Percentiles rank a stretch among this genome's conserved stretches.
Evolutionary conservation across 176 grass and related monocot genomes (phyloP).

Genomic region (Carex pumila): DNA sequence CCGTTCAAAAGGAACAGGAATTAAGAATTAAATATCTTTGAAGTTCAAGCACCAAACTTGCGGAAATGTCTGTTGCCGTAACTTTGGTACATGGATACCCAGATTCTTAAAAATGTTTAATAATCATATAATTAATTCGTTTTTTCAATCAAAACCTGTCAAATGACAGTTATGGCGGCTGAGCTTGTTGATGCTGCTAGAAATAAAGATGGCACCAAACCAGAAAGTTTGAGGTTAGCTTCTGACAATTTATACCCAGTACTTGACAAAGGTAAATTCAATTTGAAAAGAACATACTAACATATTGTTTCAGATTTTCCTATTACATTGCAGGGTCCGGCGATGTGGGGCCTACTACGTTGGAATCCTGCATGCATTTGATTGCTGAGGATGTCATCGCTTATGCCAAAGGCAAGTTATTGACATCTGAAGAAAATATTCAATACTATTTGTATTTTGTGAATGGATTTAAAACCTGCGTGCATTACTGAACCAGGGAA

Average conservation of each 20-base stretch:
- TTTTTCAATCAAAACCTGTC: background rate
- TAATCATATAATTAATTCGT: background rate
- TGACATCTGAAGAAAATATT: background rate
- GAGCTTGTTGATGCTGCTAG: slow-evolving; percentile 53
- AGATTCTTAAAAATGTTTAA: background rate
- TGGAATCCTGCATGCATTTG: slow-evolving; percentile 70
- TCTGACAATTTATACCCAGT: background rate
- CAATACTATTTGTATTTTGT: background rate
- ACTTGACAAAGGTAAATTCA: background rate
- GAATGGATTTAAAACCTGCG: background rate
- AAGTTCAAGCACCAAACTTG: background rate
- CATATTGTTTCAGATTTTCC: slow-evolving; percentile 70
- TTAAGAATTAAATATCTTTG: background rate
- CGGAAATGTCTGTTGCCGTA: background rate
- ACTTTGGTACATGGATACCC: background rate
- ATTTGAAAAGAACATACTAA: slow-evolving; percentile 32
- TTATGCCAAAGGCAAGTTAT: slow-evolving; percentile 58
- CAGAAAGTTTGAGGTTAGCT: slow-evolving; percentile 86
- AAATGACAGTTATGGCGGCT: slow-evolving; percentile 65
- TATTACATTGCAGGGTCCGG: slow-evolving; percentile 91
- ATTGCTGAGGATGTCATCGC: slow-evolving; percentile 87
- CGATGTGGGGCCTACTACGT: slow-evolving; percentile 72
- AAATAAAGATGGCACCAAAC: slow-evolving; percentile 49
- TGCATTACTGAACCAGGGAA: slow-evolving; percentile 40
- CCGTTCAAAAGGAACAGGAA: background rate